Base-by-base conservation (phyloP, 1,139 yeast genomes). In the Blastobotrys persicus region DNA sequence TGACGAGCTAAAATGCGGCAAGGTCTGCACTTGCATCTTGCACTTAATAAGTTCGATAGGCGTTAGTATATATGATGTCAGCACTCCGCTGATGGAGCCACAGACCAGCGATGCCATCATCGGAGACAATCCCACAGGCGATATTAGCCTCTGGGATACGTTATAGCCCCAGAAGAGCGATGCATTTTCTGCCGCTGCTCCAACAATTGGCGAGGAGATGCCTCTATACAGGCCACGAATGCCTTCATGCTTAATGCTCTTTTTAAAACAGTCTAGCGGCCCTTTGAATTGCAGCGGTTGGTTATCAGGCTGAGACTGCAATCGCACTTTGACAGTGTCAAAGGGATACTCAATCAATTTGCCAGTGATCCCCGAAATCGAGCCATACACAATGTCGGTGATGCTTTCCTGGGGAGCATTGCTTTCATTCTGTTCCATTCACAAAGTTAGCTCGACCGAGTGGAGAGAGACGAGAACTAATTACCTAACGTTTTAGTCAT, bases 1-100 rank as follows among this genome's bases (percentile, higher is more conserved):
- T 4, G 33, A 16, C 2, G 47, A 43, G 3, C 48, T 48, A 6
- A 35, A 31, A 11, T 47, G 51, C 17, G 48, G 52, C 39, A 59
- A 47, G 32, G 57, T 43, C 46, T 85, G 81, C 11, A 92, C 95
- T 67, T 91, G 98, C 65, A 91, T 71, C 62, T 84, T 83, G 68
- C 98, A 91, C 65, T 91, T 91, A 58, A 91, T 75, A 50, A 91
- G 72, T 66, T 91, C 98, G 18, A 91, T 81, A 0, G 98, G 98
- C 0, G 98, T 89, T 55, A 91, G 71, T 3, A 89, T 80, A 63
- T 84, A 85, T 16, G 96, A 84, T 0, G 96, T 94, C 51, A 81
- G 74, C 18, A 88, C 74, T 3, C 98, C 98, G 42, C 95, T 81
- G 50, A 85, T 70, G 1, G 85, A 95, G 47, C 96, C 97, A 58